Conservation (phyloP, 2,329 filamentous ascomycete genomes). For the Fusarium tupiense region DNA sequence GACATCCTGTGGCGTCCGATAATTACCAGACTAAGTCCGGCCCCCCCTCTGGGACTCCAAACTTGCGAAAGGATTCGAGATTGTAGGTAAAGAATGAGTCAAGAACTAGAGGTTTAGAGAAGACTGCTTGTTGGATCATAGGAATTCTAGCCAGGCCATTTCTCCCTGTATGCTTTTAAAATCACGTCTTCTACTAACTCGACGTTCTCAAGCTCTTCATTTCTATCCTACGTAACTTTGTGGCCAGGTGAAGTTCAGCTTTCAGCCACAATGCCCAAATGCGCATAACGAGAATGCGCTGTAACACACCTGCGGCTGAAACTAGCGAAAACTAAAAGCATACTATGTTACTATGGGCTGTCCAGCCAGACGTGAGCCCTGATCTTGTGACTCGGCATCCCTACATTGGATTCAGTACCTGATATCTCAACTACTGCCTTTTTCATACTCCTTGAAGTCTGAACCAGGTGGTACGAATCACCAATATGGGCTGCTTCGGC, state of each 20-base stretch:
- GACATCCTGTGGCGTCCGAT: not conserved
- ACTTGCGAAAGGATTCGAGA: not conserved
- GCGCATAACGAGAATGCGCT: not conserved
- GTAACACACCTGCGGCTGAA: not conserved
- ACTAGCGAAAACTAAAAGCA: not conserved
- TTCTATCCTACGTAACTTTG: too few relatives aligned
- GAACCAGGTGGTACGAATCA: not conserved
- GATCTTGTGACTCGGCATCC: not conserved
- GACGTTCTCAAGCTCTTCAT: not conserved
- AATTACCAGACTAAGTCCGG: not conserved
- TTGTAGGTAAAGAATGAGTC: too few relatives aligned
- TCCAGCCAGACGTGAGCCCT: too few relatives aligned
- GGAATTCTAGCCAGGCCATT: fast-evolving
- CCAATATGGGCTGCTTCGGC: not conserved
- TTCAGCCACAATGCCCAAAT: not conserved
- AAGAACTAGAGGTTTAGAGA: not conserved
- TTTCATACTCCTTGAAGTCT: not conserved
- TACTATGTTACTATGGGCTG: not conserved
- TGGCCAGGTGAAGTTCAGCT: not conserved
- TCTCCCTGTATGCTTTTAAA: fast-evolving
- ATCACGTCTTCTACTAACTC: not conserved
- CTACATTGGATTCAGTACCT: not conserved
- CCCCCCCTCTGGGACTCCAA: not conserved
- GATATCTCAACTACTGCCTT: too few relatives aligned
- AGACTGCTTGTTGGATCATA: not conserved